Conservation (phyloP, 2,329 filamentous ascomycete genomes). For the Sporothrix phasma region DNA sequence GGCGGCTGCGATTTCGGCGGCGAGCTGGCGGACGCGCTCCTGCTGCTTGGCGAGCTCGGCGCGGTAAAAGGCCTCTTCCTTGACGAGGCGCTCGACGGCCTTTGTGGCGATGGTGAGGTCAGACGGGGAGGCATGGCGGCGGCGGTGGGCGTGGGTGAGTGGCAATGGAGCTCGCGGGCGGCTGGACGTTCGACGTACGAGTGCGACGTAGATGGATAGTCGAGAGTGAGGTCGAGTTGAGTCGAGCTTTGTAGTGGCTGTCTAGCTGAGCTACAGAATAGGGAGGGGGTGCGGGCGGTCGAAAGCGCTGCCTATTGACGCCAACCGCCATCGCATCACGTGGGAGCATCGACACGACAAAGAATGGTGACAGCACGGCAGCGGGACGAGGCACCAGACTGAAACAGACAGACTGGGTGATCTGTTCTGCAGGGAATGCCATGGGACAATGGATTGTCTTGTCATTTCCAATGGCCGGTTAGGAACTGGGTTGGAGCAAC, state of each 20-base stretch:
- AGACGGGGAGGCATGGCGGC: slow-evolving; percentile 66
- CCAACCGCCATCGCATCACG: not conserved
- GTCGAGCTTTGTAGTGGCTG: not conserved
- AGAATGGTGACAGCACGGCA: not conserved
- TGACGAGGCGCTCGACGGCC: slow-evolving; percentile 72
- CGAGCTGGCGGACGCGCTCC: slow-evolving; percentile 57
- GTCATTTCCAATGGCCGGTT: too few relatives aligned
- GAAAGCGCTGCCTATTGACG: slow-evolving; percentile 2
- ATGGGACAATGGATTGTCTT: too few relatives aligned
- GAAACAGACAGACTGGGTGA: not conserved
- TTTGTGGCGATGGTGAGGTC: slow-evolving; percentile 70
- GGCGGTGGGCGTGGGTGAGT: not conserved
- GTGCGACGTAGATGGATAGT: too few relatives aligned
- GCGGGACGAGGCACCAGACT: not conserved
- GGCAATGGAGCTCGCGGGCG: not conserved
- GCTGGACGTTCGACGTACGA: too few relatives aligned
- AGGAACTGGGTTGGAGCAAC: too few relatives aligned
- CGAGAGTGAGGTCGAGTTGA: not conserved
- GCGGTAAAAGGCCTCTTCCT: slow-evolving; percentile 86
- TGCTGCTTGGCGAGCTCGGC: slow-evolving; percentile 72
- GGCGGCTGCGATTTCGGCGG: slow-evolving; percentile 43
- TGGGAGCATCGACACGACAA: not conserved
- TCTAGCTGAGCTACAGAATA: not conserved
- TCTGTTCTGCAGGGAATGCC: too few relatives aligned
- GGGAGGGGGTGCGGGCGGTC: not conserved